Conservation (phyloP, 768 basidiomycete genomes). For the Suillus subalutaceus region DNA sequence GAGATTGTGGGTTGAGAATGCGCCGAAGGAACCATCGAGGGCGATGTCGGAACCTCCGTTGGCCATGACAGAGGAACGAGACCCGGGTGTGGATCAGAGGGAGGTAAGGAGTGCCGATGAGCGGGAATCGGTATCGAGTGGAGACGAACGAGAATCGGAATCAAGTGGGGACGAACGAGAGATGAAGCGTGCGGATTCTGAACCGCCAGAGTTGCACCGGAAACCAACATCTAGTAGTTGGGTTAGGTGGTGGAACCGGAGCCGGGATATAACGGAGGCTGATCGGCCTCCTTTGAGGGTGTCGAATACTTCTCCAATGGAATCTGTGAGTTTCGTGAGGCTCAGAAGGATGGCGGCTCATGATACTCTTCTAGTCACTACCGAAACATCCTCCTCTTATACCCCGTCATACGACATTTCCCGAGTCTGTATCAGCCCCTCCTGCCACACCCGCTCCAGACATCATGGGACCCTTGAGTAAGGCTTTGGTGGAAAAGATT, state of each 20-base stretch:
- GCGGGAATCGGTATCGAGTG: conserved; percentile 28
- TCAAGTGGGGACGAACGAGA: conserved; percentile 26
- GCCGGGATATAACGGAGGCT: conserved; percentile 38
- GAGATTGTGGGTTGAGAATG: conserved; percentile 49
- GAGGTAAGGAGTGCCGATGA: conserved; percentile 9
- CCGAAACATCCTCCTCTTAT: conserved; percentile 6
- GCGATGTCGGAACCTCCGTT: conserved; percentile 13
- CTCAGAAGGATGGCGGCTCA: not conserved
- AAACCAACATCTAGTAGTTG: conserved; percentile 69
- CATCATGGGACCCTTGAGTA: conserved; percentile 30
- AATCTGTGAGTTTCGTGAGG: conserved; percentile 21
- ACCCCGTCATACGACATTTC: conserved; percentile 10
- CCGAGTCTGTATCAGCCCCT: conserved; percentile 45
- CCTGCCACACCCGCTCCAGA: conserved; percentile 47
- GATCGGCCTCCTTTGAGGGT: conserved; percentile 28
- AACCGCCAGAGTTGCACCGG: conserved; percentile 42
- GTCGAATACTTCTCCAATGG: conserved; percentile 26
- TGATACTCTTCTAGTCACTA: conserved; percentile 20
- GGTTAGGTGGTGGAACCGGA: conserved; percentile 85
- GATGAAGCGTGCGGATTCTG: conserved; percentile 39
- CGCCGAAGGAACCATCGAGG: conserved; percentile 15
- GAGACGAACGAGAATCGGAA: conserved; percentile 25
- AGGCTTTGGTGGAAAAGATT: conserved; percentile 10
- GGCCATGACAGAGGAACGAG: conserved; percentile 33
- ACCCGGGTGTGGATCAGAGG: conserved; percentile 22